Base-by-base conservation (phyloP, 108 stramenopile species). In the Schizochytrium sp. region DNA sequence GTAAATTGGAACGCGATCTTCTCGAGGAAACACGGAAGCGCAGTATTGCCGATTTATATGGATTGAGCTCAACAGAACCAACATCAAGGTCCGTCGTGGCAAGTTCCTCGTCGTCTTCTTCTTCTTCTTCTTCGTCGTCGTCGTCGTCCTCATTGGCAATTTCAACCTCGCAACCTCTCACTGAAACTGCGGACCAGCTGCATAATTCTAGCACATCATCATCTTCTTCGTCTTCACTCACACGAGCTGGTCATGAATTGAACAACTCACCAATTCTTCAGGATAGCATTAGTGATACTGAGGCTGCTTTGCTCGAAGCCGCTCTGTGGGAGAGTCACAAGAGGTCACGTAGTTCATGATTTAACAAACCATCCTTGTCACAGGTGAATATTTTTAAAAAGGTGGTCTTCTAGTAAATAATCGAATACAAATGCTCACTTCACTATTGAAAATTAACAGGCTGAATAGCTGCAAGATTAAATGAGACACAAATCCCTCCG, bases 1-100 rank as follows among this genome's bases (percentile, higher is more conserved):
- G 76, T 53, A 83, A 83, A 28, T 38, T 83, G 28, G 76, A 83
- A 53, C 47, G 53, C 47, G 76, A 83, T 28, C 76, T 83, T 12
- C 47, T 83, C 53, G 76, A 83, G 28, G 76, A 49, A 2, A 83
- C 76, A 7, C 76, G 76, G 3, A 83, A 83, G 40, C 10, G 76
- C 49, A 55, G 50, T 10, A 55, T 83, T 38, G 76, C 76, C 17
- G 76, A 83, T 5, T 40, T 83, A 44, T 69, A 69, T 15, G 2
- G 44, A 8, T 44, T 69, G 64, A 44, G 44, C 64, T 8, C 64
- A 69, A 7, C 28, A 1, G 64, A 0, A 69, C 12, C 64, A 12
- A 1, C 64, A 69, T 60, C 64, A 38, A 7, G 42, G 64, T 15
- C 64, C 3, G 12, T 42, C 17, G 8, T 42, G 17, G 7, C 61